These are phyloP conservation scores for Batrachochytrium dendrobatidis DNA, from an alignment of 371 early-diverging fungal genomes.

Conservation along the genomic window DNA sequence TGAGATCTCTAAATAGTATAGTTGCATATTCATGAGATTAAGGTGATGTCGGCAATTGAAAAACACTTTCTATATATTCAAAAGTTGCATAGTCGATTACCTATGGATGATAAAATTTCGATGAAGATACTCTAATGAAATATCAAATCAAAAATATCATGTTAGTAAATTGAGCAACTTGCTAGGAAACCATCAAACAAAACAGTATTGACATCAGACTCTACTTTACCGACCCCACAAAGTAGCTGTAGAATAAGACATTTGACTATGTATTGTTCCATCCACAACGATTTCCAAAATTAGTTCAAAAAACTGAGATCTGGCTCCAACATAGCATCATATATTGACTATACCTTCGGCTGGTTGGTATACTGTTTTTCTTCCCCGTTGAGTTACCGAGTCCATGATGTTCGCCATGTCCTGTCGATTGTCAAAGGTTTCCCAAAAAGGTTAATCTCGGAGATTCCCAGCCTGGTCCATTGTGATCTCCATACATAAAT, in stretches of 20 bases:
- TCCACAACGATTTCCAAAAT: no score
- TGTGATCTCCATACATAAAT: neutral
- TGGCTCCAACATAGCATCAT: no score
- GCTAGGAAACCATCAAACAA: no score
- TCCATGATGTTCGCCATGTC: slow-evolving; percentile 34
- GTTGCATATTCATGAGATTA: no score
- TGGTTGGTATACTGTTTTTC: slow-evolving; percentile 7
- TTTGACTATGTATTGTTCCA: no score
- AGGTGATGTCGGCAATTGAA: neutral
- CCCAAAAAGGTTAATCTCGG: no score
- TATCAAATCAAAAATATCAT: no score
- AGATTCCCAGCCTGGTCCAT: no score
- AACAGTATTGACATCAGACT: no score
- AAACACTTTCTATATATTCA: neutral
- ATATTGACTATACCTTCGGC: slow-evolving; percentile 16
- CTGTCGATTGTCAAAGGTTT: slow-evolving; percentile 5
- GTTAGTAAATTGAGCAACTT: no score
- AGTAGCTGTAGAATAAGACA: slow-evolving; percentile 73
- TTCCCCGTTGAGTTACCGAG: slow-evolving; percentile 13
- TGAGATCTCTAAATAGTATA: slow-evolving; percentile 56
- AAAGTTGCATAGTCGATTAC: slow-evolving; percentile 19
- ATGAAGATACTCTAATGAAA: slow-evolving; percentile 64
- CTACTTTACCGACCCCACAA: slow-evolving; percentile 40
- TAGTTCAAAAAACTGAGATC: no score
- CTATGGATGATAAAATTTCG: slow-evolving; percentile 67